These are phyloP conservation scores for Umbelopsis vinacea DNA, from an alignment of 192 early-diverging fungal genomes.

Conservation along the genomic window DNA sequence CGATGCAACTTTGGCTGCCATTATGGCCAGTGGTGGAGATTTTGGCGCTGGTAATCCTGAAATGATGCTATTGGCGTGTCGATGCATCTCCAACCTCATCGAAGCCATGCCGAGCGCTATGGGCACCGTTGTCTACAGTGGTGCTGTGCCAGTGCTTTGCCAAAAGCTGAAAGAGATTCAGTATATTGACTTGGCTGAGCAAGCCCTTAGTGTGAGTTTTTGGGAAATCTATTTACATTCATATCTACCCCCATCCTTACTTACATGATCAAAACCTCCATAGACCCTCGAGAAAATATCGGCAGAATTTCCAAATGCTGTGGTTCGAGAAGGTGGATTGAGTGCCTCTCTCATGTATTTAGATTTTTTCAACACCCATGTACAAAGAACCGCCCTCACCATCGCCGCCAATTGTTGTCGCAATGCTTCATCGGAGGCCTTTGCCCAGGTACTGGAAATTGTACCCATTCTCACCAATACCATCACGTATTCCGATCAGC, in stretches of 20 bases:
- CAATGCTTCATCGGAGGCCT: conserved; percentile 54
- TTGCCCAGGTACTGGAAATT: conserved; percentile 66
- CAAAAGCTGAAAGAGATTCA: conserved; percentile 82
- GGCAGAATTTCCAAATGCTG: conserved; percentile 68
- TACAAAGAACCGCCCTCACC: conserved; percentile 80
- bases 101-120: conserved; percentile 81
- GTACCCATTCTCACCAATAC: conserved; percentile 74
- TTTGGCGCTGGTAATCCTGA: conserved; percentile 64
- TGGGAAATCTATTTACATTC: neutral
- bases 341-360: conserved; percentile 79
- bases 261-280: too few relatives aligned
- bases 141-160: conserved; percentile 71
- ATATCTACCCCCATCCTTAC: neutral
- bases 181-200: conserved; percentile 94
- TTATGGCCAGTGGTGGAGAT: conserved; percentile 46
- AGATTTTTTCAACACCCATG: conserved; percentile 88
- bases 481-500: conserved; percentile 72
- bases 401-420: conserved; percentile 74
- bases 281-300: conserved; percentile 80
- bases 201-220: conserved; percentile 67
- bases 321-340: conserved; percentile 76
- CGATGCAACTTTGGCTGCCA: conserved; percentile 46
- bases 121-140: conserved; percentile 66
- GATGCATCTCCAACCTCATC: conserved; percentile 88
- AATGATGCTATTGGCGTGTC: conserved; percentile 87